Evolutionary conservation across 2,329 filamentous ascomycete genomes (phyloP).

Genomic region (Knufia petricola): DNA sequence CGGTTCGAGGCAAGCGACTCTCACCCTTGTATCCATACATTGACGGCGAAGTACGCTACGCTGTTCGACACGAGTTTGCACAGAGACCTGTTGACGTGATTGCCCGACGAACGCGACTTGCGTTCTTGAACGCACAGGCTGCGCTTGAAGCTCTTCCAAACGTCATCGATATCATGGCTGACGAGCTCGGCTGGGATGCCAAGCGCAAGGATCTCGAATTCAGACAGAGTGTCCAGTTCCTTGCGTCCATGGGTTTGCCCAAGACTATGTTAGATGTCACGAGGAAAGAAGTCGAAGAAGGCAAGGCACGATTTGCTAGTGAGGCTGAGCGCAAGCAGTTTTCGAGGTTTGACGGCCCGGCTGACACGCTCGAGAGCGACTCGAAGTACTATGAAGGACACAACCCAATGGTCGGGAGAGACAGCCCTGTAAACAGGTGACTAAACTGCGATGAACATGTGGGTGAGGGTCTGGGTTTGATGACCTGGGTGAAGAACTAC

Average conservation of each 20-base stretch:
- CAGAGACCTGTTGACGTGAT: conserved; percentile 84
- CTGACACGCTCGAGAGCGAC: conserved; percentile 44
- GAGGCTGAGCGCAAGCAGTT: conserved; percentile 33
- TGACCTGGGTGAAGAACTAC: background rate
- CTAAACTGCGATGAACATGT: background rate
- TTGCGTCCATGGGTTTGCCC: conserved; percentile 53
- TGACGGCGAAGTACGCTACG: conserved; percentile 84
- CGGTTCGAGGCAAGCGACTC: conserved; percentile 71
- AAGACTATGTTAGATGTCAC: conserved; percentile 47
- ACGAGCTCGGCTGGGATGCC: conserved; percentile 70
- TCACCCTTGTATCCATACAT: conserved; percentile 78
- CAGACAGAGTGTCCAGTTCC: conserved; percentile 55
- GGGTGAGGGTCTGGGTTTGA: background rate
- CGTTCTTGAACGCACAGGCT: conserved; percentile 86
- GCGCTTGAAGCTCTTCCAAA: conserved; percentile 74
- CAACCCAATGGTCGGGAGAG: conserved; percentile 36
- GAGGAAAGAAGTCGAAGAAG: conserved; percentile 50
- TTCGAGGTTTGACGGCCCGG: conserved; percentile 41
- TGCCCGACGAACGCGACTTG: conserved; percentile 71
- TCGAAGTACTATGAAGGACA: conserved; percentile 35
- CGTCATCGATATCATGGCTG: conserved; percentile 81
- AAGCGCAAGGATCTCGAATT: conserved; percentile 69
- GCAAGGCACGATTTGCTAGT: conserved; percentile 39
- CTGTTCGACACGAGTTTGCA: conserved; percentile 79
- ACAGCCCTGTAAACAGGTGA: conserved; percentile 42